Evolutionary conservation across 164 flowering plant species (phyloP).

Genomic region (Nymphaea colorata): DNA sequence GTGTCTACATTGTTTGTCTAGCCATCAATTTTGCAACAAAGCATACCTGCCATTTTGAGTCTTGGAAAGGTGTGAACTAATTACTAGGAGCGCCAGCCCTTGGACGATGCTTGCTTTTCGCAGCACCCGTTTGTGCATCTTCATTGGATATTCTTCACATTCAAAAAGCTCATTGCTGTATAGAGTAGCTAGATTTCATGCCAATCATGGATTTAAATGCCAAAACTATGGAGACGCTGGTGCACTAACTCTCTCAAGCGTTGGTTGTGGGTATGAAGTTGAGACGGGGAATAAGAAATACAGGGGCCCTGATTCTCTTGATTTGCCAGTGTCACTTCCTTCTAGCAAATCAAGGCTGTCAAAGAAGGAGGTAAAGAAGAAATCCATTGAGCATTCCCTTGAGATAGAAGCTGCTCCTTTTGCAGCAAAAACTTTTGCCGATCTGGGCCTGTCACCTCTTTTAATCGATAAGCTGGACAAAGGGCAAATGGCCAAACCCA

Average conservation of each 20-base stretch:
- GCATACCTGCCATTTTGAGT: too few species aligned
- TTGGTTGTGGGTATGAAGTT: constrained; percentile 24
- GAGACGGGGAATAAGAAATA: constrained; percentile 8
- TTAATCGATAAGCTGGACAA: constrained; percentile 57
- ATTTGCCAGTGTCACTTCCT: constrained; percentile 15
- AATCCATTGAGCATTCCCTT: constrained; percentile 18
- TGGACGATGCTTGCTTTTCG: constrained; percentile 31
- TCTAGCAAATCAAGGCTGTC: constrained; percentile 22
- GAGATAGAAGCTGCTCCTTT: constrained; percentile 50
- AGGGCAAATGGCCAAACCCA: constrained; percentile 65
- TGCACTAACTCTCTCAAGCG: constrained; percentile 35
- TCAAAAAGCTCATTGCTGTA: constrained; percentile 20
- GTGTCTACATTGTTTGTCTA: too few species aligned
- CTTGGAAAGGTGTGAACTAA: too few species aligned
- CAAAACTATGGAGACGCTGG: constrained; percentile 11
- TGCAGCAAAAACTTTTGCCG: constrained; percentile 68
- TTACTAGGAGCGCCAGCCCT: neutral
- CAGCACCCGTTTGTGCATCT: constrained; percentile 37
- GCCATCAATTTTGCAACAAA: too few species aligned
- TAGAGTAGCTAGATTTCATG: constrained; percentile 16
- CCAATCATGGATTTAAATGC: constrained; percentile 18
- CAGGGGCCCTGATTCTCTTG: constrained; percentile 10
- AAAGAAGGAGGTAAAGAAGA: constrained; percentile 12
- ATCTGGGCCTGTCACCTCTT: constrained; percentile 56
- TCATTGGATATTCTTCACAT: constrained; percentile 33